Conservation (phyloP, 2,329 filamentous ascomycete genomes). For the Acarospora socialis region DNA sequence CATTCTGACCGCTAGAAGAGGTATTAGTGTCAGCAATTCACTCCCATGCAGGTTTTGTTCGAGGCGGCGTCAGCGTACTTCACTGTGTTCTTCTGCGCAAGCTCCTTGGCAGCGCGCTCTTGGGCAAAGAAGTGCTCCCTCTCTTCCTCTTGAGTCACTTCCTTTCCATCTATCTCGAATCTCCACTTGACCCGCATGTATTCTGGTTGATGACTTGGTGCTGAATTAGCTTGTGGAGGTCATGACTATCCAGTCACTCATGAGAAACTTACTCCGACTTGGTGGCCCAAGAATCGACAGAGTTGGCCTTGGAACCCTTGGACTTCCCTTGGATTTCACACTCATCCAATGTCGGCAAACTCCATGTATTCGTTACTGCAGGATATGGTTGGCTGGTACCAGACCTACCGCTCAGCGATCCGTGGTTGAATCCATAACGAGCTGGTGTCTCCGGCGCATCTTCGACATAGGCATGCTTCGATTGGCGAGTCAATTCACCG, state of each 20-base stretch:
- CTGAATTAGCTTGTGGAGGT: constrained; percentile 1
- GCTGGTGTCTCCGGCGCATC: neutral
- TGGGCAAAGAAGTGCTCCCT: neutral
- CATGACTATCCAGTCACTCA: neutral
- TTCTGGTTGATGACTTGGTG: no score
- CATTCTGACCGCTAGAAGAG: no score
- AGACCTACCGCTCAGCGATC: constrained; percentile 5
- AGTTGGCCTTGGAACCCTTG: constrained; percentile 1
- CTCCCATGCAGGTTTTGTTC: neutral
- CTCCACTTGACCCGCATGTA: constrained; percentile 3
- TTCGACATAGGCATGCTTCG: neutral
- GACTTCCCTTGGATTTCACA: neutral
- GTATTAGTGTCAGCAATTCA: neutral
- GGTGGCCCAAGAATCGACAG: constrained; percentile 1
- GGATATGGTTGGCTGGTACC: constrained; percentile 5
- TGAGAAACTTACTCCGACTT: constrained; percentile 1
- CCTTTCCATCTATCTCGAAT: neutral
- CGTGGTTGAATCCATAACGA: neutral
- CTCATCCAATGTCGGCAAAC: constrained; percentile 1
- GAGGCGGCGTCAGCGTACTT: neutral
- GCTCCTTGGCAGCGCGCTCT: neutral
- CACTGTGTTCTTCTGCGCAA: neutral
- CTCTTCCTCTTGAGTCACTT: neutral
- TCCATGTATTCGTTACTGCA: constrained; percentile 4
- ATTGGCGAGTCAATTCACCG: neutral